phyloP scores from a whole-genome alignment of 306 rosid genomes.

The Castanospermum australe region DNA sequence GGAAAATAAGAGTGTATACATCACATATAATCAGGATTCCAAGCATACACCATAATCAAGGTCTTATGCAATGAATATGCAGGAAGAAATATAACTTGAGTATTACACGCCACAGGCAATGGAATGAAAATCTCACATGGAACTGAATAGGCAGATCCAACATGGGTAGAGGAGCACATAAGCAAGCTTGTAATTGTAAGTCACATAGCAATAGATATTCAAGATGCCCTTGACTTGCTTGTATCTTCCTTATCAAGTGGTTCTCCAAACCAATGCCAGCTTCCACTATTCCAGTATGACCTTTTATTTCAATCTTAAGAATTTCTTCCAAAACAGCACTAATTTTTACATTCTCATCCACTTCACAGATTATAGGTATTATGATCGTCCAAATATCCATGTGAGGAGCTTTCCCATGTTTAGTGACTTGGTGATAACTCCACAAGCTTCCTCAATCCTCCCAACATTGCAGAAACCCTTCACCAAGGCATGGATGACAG shows the following conservation, averaged over 20 bases:
- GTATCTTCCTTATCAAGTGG: constrained; percentile 57
- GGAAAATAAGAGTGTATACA: neutral
- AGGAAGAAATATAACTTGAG: neutral
- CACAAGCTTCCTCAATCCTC: constrained; percentile 71
- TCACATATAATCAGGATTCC: neutral
- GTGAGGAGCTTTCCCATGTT: constrained; percentile 75
- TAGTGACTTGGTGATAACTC: constrained; percentile 44
- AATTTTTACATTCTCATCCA: constrained; percentile 37
- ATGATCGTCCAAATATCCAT: constrained; percentile 59
- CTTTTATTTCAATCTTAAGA: constrained; percentile 54
- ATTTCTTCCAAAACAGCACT: constrained; percentile 43
- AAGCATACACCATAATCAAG: neutral
- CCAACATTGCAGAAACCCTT: constrained; percentile 75
- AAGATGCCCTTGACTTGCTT: constrained; percentile 31
- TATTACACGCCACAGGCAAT: neutral
- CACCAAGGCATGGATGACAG: constrained; percentile 56
- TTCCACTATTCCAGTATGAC: constrained; percentile 57
- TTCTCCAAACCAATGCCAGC: constrained; percentile 69
- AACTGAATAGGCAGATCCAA: constrained; percentile 4
- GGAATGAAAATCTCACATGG: neutral
- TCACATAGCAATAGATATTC: neutral
- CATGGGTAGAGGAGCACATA: neutral
- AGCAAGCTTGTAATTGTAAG: neutral
- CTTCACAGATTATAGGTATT: constrained; percentile 62
- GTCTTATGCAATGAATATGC: neutral